Evolutionary conservation across 2,329 filamentous ascomycete species (phyloP).

Genomic region (Penicillium frequentans): DNA sequence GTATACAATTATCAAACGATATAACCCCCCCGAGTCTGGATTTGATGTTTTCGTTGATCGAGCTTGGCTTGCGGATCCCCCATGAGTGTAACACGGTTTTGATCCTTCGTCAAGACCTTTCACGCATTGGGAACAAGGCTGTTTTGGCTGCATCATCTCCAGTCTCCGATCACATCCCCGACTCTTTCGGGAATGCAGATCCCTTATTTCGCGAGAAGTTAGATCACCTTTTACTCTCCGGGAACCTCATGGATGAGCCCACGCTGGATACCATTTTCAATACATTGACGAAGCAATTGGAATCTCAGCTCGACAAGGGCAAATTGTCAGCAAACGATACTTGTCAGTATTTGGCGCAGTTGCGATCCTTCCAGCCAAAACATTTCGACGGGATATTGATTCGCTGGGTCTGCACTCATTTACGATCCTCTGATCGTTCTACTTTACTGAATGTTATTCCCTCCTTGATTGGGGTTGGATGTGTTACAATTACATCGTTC

Average conservation of each 20-base stretch:
- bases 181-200: conserved; percentile 40
- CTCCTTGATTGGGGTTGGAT: conserved; percentile 47
- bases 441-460: conserved; percentile 36
- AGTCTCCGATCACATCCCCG: conserved; percentile 48
- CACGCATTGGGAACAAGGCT: conserved; percentile 43
- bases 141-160: conserved; percentile 49
- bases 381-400: conserved; percentile 45
- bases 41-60: conserved; percentile 46
- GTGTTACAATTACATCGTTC: conserved; percentile 44
- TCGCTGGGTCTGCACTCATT: conserved; percentile 42
- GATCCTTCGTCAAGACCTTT: conserved; percentile 46
- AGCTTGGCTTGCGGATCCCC: conserved; percentile 44
- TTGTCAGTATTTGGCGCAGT: conserved; percentile 43
- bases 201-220: conserved; percentile 46
- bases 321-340: conserved; percentile 36
- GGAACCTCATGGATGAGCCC: conserved; percentile 48
- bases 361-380: conserved; percentile 45
- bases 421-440: conserved; percentile 36
- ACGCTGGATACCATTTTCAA: conserved; percentile 45
- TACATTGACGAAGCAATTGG: conserved; percentile 41
- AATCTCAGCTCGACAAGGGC: conserved; percentile 27
- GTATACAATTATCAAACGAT: conserved; percentile 39
- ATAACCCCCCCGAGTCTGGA: conserved; percentile 38
- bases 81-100: conserved; percentile 40
- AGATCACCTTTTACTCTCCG: conserved; percentile 47